Evolutionary conservation across 208 protist genomes (phyloP).

Genomic region (Porcisia hertigi): DNA sequence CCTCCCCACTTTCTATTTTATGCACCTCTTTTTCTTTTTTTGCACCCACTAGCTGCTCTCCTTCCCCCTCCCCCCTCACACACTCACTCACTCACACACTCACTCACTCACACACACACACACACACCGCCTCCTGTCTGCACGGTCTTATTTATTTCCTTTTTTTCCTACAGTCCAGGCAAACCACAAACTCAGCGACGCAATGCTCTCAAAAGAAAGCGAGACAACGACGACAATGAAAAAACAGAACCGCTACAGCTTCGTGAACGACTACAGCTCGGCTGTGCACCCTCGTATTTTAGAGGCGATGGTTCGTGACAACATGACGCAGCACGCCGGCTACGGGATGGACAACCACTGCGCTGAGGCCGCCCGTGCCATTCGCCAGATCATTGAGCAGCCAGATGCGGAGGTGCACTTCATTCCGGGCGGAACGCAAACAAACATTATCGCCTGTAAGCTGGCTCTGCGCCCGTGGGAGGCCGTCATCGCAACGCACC

Average conservation of each 20-base stretch:
- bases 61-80: background rate
- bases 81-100: background rate
- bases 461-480: slow-evolving; percentile 46
- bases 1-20: slow-evolving; percentile 3
- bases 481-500: slow-evolving; percentile 33
- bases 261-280: slow-evolving; percentile 55
- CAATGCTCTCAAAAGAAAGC: background rate
- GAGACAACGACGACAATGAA: slow-evolving; percentile 3
- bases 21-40: background rate
- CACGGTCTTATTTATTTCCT: background rate
- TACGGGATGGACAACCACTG: slow-evolving; percentile 47
- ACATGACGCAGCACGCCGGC: slow-evolving; percentile 33
- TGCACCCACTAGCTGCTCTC: background rate
- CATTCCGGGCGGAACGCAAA: slow-evolving; percentile 45
- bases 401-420: slow-evolving; percentile 47
- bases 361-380: slow-evolving; percentile 23
- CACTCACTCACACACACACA: too few relatives aligned
- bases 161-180: background rate
- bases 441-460: slow-evolving; percentile 37
- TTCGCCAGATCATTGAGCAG: slow-evolving; percentile 30
- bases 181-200: too few relatives aligned
- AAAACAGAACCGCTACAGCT: slow-evolving; percentile 27
- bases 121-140: too few relatives aligned
- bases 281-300: slow-evolving; percentile 39
- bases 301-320: slow-evolving; percentile 22